These are phyloP conservation scores for Malus asiatica DNA, from an alignment of 306 rosid genomes.

Conservation along the genomic window DNA sequence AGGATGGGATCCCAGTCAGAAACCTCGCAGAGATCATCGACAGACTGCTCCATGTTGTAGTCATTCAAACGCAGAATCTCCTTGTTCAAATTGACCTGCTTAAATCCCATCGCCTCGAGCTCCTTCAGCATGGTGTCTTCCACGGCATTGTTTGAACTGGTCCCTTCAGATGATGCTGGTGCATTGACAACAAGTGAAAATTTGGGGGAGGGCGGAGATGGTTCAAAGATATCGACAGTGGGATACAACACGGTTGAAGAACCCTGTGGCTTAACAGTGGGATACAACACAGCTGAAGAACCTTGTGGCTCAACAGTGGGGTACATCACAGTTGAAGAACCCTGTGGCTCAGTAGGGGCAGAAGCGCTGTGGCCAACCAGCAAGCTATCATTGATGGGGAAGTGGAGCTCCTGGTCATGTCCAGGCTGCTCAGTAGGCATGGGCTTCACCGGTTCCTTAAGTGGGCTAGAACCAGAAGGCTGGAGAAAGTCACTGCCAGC, in stretches of 20 bases:
- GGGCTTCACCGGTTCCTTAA: constrained; percentile 28
- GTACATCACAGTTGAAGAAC: neutral
- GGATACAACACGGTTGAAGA: constrained; percentile 41
- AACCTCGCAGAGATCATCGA: constrained; percentile 75
- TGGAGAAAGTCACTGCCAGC: constrained; percentile 23
- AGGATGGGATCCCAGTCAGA: constrained; percentile 84
- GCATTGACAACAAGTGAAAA: constrained; percentile 13
- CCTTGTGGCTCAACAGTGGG: neutral
- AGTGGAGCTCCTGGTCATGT: constrained; percentile 25
- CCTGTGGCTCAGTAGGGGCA: neutral
- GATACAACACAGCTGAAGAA: neutral
- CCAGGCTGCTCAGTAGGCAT: constrained; percentile 17
- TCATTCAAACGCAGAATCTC: constrained; percentile 63
- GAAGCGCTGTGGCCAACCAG: constrained; percentile 26
- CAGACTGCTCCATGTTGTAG: constrained; percentile 61
- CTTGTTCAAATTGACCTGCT: constrained; percentile 63
- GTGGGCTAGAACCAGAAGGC: constrained; percentile 16
- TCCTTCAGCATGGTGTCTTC: constrained; percentile 73
- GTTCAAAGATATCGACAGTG: constrained; percentile 26
- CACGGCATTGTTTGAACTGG: constrained; percentile 15
- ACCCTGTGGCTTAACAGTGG: constrained; percentile 18
- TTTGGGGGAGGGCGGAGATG: constrained; percentile 6
- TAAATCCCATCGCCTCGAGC: constrained; percentile 82
- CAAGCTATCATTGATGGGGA: constrained; percentile 33
- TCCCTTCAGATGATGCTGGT: constrained; percentile 23